Evolutionary conservation across 208 protist genomes (phyloP), one percentile per base, ranked within the genome.

Genomic region (Angomonas ambiguus): DNA sequence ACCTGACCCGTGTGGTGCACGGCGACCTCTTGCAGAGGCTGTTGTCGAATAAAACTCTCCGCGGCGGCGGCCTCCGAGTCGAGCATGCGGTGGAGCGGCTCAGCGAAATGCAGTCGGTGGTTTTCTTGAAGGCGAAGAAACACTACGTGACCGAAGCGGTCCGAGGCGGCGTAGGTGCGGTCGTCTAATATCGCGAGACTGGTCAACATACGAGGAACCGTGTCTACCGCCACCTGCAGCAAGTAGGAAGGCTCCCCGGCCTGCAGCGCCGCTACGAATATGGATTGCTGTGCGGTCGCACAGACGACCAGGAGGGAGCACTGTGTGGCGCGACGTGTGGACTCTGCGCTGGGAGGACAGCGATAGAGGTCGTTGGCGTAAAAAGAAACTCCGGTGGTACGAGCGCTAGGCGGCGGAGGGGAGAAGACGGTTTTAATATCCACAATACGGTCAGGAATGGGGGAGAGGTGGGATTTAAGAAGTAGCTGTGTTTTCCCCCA

Each of bases 261-360:
- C 51, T 91, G 85, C 28, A 92, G 62, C 8, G 71, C 83, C 31
- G 79, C 85, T 25, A 94, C 68, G 27, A 92, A 82, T 6, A 94
- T 76, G 2, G 88, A 94, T 30, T 84, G 74, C 27, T 74, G 65
- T 59, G 79, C 71, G 10, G 85, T 92, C 25, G 77, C 85, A 59
- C 85, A 92, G 34, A 91, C 71, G 38, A 94, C 80, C n/a, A 94
- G 76, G 45, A 92, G 72, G 57, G 81, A 81, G 34, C 86, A 78
- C 1, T 74, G 71, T n/a, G 76, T 83, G 48, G 72, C 31, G 25
- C 71, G 69, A 57, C 57, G 28, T 16, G 66, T 51, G 2, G 69
- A 48, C 6, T 75, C 51, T 41, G 67, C 69, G 28, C 74, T 69
- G 49, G 66, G 60, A 1, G 74, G 76, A 67, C 81, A 87, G 27